Conservation (phyloP, 495 filamentous ascomycete genomes). For the Aspergillus sclerotioniger region DNA sequence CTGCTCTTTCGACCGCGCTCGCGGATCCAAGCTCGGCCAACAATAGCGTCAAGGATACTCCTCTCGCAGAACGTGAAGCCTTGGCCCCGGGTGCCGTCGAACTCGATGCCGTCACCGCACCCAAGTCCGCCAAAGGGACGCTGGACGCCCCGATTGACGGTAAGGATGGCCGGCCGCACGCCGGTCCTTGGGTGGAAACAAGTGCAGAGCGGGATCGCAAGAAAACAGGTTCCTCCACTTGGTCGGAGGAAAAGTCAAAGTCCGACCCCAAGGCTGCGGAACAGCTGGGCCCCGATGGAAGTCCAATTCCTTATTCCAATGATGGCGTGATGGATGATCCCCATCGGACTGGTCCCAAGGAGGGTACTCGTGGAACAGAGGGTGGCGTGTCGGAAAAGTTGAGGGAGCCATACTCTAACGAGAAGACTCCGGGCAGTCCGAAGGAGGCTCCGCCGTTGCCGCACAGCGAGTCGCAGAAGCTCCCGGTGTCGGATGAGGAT, state of each 20-base stretch:
- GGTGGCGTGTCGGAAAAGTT: slow-evolving; percentile 84
- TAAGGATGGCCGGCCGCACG: slow-evolving; percentile 91
- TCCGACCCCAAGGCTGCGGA: slow-evolving; percentile 34
- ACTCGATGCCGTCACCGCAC: slow-evolving; percentile 16
- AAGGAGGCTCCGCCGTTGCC: slow-evolving; percentile 83
- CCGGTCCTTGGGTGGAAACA: slow-evolving; percentile 80
- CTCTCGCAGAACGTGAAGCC: slow-evolving; percentile 22
- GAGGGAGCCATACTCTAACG: slow-evolving; percentile 64
- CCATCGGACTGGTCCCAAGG: slow-evolving; percentile 65
- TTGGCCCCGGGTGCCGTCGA: slow-evolving; percentile 20
- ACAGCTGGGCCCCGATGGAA: slow-evolving; percentile 55
- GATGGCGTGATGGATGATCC: slow-evolving; percentile 93
- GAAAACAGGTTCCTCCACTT: slow-evolving; percentile 36
- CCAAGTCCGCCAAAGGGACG: slow-evolving; percentile 53
- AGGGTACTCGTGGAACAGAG: slow-evolving; percentile 82
- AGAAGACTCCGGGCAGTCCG: slow-evolving; percentile 75
- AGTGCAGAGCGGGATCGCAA: slow-evolving; percentile 58
- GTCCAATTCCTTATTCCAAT: slow-evolving; percentile 70
- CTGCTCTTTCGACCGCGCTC: slow-evolving; percentile 33
- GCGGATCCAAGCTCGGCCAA: slow-evolving; percentile 19
- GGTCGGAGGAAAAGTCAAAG: slow-evolving; percentile 25
- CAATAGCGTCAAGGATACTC: slow-evolving; percentile 16
- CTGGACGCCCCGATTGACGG: slow-evolving; percentile 93
- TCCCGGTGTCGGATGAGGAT: slow-evolving; percentile 42
- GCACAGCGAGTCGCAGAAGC: slow-evolving; percentile 68